These are phyloP conservation scores for Fusarium cicatricum DNA, from an alignment of 2,329 filamentous ascomycete genomes.

Conservation along the genomic window DNA sequence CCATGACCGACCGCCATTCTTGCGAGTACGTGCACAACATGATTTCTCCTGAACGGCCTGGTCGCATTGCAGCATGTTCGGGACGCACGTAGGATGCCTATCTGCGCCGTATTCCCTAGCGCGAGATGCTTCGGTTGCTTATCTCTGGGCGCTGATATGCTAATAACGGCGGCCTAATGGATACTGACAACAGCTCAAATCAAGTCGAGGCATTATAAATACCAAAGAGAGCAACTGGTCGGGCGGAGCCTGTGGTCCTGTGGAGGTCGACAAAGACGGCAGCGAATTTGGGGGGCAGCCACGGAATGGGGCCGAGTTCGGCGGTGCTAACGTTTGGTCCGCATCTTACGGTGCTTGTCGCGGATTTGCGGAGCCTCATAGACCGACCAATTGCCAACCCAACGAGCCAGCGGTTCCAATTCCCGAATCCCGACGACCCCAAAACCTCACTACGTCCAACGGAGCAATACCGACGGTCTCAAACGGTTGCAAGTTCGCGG, in stretches of 20 bases:
- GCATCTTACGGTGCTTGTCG: constrained; percentile 19
- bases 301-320: constrained; percentile 37
- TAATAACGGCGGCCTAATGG: constrained; percentile 29
- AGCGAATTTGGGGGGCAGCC: constrained; percentile 24
- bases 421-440: constrained; percentile 32
- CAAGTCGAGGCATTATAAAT: constrained; percentile 44
- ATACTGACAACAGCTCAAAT: constrained; percentile 33
- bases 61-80: constrained; percentile 22
- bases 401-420: constrained; percentile 7
- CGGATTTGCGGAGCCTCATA: constrained; percentile 34
- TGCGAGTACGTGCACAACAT: constrained; percentile 5
- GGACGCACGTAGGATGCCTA: constrained; percentile 1
- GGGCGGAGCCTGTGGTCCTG: constrained; percentile 35
- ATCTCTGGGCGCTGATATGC: constrained; percentile 32
- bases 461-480: constrained; percentile 24
- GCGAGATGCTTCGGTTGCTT: constrained; percentile 33
- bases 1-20: constrained; percentile 4
- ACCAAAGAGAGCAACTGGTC: constrained; percentile 35
- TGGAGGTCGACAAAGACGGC: constrained; percentile 15
- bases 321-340: constrained; percentile 25
- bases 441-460: constrained; percentile 13
- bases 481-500: constrained; percentile 20
- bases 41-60: constrained; percentile 5
- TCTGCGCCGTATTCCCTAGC: constrained; percentile 35
- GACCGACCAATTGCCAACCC: constrained; percentile 8